Percentiles rank a stretch among this genome's conserved stretches.
phyloP scores from a whole-genome alignment of 192 early-diverging fungal genomes.

The Coemansia sp. region DNA sequence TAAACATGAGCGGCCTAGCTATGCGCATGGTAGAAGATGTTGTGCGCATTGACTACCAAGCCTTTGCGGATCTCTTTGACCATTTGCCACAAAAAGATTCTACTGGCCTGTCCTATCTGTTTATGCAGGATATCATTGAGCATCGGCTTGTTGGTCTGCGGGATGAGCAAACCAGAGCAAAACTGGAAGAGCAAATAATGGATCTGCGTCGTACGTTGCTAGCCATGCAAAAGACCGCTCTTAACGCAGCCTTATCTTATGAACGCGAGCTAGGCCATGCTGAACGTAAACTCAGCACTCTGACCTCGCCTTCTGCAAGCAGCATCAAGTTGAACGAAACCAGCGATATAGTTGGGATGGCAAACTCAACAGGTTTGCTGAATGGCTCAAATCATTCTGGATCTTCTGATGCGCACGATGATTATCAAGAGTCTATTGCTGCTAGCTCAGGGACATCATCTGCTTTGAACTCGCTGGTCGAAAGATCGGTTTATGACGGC shows the following conservation, averaged over 20 bases:
- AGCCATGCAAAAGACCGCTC: constrained; percentile 51
- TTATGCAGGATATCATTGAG: constrained; percentile 52
- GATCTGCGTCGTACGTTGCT: constrained; percentile 52
- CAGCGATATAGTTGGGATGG: neutral
- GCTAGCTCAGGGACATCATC: neutral
- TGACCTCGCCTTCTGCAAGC: constrained; percentile 9
- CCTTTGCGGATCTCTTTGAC: constrained; percentile 39
- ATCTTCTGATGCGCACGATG: neutral
- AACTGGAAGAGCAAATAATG: constrained; percentile 41
- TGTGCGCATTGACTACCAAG: constrained; percentile 47
- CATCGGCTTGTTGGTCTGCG: constrained; percentile 32
- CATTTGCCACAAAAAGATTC: constrained; percentile 26
- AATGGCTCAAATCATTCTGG: neutral
- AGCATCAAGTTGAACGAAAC: neutral
- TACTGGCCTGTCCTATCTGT: constrained; percentile 34
- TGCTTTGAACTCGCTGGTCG: neutral
- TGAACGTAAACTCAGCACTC: constrained; percentile 31
- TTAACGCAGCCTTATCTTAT: constrained; percentile 46
- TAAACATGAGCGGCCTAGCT: constrained; percentile 53
- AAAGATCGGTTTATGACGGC: constrained; percentile 36
- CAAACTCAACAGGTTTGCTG: neutral
- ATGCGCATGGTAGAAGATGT: constrained; percentile 57
- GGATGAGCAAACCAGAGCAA: constrained; percentile 26
- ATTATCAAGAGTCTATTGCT: neutral
- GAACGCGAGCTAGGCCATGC: constrained; percentile 51